These are phyloP conservation scores for Lactifluus volemus DNA, from an alignment of 768 basidiomycete species.

Conservation along the genomic window DNA sequence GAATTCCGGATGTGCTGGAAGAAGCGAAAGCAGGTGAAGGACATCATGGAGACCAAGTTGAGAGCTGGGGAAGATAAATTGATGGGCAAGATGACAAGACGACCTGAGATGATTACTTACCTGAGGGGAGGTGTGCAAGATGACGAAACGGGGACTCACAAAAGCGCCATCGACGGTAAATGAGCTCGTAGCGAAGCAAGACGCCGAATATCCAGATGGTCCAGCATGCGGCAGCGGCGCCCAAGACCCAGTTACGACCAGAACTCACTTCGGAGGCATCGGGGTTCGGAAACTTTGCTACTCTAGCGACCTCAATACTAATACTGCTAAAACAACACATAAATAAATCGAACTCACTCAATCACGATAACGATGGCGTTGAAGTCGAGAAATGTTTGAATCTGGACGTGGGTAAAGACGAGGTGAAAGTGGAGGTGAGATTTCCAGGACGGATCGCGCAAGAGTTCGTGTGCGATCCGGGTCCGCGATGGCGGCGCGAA, in stretches of 20 bases:
- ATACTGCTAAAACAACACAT: slow-evolving; percentile 25
- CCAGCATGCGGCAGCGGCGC: slow-evolving; percentile 78
- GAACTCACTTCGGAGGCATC: too few relatives aligned
- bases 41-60: slow-evolving; percentile 26
- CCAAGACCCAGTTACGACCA: too few relatives aligned
- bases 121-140: too few relatives aligned
- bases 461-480: slow-evolving; percentile 29
- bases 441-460: slow-evolving; percentile 49
- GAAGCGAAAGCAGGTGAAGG: too few relatives aligned
- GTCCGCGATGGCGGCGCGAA: too few relatives aligned
- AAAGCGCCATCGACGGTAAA: slow-evolving; percentile 69
- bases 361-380: slow-evolving; percentile 37
- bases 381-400: slow-evolving; percentile 85
- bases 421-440: slow-evolving; percentile 29
- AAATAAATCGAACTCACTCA: too few relatives aligned
- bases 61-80: slow-evolving; percentile 74
- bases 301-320: slow-evolving; percentile 23
- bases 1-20: slow-evolving; percentile 36
- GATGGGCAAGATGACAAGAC: slow-evolving; percentile 40
- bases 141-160: slow-evolving; percentile 42
- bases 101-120: slow-evolving; percentile 3
- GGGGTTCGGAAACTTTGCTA: too few relatives aligned
- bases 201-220: slow-evolving; percentile 22
- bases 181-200: slow-evolving; percentile 71
- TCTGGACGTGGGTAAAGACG: slow-evolving; percentile 59